Base-by-base conservation (phyloP, 306 rosid genomes). In the Cotoneaster glaucophyllus region DNA sequence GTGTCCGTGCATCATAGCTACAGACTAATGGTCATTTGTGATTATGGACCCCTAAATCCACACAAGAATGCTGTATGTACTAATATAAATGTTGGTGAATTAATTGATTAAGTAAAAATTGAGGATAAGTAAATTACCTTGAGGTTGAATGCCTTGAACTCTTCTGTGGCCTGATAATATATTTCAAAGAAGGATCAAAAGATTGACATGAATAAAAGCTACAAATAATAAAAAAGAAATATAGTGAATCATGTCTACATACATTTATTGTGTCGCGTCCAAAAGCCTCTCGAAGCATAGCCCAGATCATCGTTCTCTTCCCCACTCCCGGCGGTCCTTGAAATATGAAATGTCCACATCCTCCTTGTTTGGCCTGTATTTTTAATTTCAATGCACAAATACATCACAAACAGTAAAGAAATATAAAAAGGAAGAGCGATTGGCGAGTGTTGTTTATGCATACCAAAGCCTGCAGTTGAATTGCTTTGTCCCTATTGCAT, bases 271-370 rank as follows among this genome's bases (percentile, higher is more conserved):
- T 48, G 25, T 88, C 76, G 5, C 69, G 53, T 28, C 96, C 96
- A 73, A 87, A 91, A 52, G 76, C 86, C 80, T 90, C 86, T 70
- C 98, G 85, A 67, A 93, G 88, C 90, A 91, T 84, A 50, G 94
- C 96, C 67, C 88, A 70, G 59, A 93, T 91, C 94, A 93, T 91
- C n/a, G 97, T 87, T 76, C 91, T 88, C 84, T 90, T 93, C 63
- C 98, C 98, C 1, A 78, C 92, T 2, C 93, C 90, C 1, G 90
- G 80, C 8, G 93, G 89, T n/a, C 97, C 98, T 84, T 91, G 90
- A 64, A 93, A 91, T 77, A 93, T 91, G 71, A 88, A 79, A 84
- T 90, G 94, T 50, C 84, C 84, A 44, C 93, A 86, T 0, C 79
- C 85, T 34, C 86, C 87, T 10, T 67, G 77, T 78, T 64, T 78